A percentile compares a stretch with the other conserved stretches of the same genome.
phyloP scores from a whole-genome alignment of 2,329 filamentous ascomycete genomes.

The Nemania sp. region DNA sequence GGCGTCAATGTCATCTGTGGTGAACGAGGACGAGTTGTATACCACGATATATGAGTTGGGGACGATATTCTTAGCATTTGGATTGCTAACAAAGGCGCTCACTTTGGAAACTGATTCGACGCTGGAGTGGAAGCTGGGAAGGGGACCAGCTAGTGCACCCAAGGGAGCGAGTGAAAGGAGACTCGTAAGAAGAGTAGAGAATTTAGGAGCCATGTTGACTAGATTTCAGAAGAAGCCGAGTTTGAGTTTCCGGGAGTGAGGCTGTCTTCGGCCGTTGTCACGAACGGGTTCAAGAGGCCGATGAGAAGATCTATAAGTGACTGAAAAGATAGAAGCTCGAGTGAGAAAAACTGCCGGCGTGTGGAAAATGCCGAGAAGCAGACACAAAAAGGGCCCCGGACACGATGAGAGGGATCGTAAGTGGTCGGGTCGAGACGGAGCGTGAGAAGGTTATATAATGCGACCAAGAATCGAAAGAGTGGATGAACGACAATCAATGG shows the following conservation, averaged over 20 bases:
- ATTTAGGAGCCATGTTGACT: slow-evolving; percentile 48
- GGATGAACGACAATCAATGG: slow-evolving; percentile 5
- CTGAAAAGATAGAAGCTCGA: slow-evolving; percentile 10
- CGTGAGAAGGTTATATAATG: slow-evolving; percentile 9
- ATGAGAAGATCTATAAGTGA: slow-evolving; percentile 19
- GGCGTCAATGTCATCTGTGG: slow-evolving; percentile 60
- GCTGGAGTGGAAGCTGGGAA: slow-evolving; percentile 40
- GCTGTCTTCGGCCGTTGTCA: slow-evolving; percentile 41
- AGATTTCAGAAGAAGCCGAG: slow-evolving; percentile 13
- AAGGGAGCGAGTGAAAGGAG: slow-evolving; percentile 48
- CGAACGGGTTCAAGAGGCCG: slow-evolving; percentile 43
- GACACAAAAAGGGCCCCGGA: slow-evolving; percentile 20
- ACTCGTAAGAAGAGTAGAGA: slow-evolving; percentile 46
- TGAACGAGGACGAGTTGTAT: slow-evolving; percentile 68
- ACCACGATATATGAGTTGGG: slow-evolving; percentile 73
- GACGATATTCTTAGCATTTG: slow-evolving; percentile 61
- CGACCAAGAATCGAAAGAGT: slow-evolving; percentile 26
- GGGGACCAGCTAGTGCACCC: slow-evolving; percentile 43
- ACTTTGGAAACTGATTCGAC: slow-evolving; percentile 42
- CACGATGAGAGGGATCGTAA: slow-evolving; percentile 20
- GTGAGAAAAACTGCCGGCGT: slow-evolving; percentile 11
- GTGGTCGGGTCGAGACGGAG: slow-evolving; percentile 20
- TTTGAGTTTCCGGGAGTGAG: neutral
- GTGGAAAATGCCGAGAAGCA: slow-evolving; percentile 34
- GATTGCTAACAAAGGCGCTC: slow-evolving; percentile 63